Evolutionary conservation across 208 protist species (phyloP), one percentile per base, ranked within the genome.

Genomic region (Vickermania spadyakhi): DNA sequence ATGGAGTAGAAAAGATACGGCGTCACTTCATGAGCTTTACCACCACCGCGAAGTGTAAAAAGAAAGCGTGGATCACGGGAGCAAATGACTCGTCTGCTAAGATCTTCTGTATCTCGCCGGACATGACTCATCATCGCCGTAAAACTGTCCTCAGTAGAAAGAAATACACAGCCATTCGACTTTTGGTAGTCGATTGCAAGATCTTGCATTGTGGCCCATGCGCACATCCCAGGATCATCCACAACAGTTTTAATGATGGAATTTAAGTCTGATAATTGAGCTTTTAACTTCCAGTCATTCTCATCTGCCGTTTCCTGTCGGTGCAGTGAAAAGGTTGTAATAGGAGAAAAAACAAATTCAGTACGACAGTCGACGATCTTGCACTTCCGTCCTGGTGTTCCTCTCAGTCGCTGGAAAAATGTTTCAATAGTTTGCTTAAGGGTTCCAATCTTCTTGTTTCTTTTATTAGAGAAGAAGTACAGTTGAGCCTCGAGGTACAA

Each of bases 61-160:
- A 51, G 55, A 23, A 28, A 42, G 18, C 31, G 22, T 50, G 26
- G 26, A 60, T 68, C 62, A 2, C 13, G 31, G 1, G 62, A 68
- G 41, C 29, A 61, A 1, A 68, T 5, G 23, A 68, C 18, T n/a
- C 21, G 28, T 18, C 36, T 31, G 22, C 28, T 25, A 18, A 3
- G n/a, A 31, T 52, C 25, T 7, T 55, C 28, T 42, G 23, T 27
- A 45, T 45, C 36, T 45, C 36, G n/a, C 49, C 4, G 1, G 21
- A 50, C 27, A 52, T 65, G 31, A 2, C 23, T 3, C 45, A 55
- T 64, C 26, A 64, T 54, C 25, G 52, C 50, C 7, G 52, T 28
- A 29, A 58, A 52, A n/a, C 55, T 27, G 22, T 51, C 31, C 1
- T 65, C 13, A 50, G 22, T 28, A 28, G 63, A 53, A 13, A 61